Conservation (phyloP, 768 basidiomycete genomes). For the Leccinum broughii region DNA sequence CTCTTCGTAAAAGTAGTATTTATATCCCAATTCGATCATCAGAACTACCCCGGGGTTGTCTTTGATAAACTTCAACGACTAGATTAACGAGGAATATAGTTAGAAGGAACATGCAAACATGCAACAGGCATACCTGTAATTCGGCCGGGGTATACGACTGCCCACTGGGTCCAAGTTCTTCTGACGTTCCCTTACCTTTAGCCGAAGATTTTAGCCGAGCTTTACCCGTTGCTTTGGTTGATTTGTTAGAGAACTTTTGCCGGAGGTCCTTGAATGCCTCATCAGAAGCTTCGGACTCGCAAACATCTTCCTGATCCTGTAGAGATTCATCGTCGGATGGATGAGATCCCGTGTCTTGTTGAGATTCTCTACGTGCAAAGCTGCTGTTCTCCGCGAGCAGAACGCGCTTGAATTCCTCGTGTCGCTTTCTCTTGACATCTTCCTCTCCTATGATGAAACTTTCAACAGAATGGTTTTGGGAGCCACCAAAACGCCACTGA, state of each 20-base stretch:
- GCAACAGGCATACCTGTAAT: constrained; percentile 49
- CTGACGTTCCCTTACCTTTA: constrained; percentile 38
- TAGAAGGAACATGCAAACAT: not conserved
- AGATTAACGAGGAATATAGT: not conserved
- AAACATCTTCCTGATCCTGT: constrained; percentile 27
- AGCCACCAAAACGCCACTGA: constrained; percentile 48
- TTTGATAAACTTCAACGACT: constrained; percentile 54
- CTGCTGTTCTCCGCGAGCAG: constrained; percentile 48
- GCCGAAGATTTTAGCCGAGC: constrained; percentile 26
- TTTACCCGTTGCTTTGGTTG: constrained; percentile 39
- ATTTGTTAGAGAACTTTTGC: constrained; percentile 45
- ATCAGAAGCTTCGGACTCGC: constrained; percentile 45
- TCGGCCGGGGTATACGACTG: constrained; percentile 76
- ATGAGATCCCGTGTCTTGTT: constrained; percentile 14
- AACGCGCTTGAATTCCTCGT: constrained; percentile 52
- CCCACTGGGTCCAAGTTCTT: constrained; percentile 63
- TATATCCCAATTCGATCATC: constrained; percentile 85
- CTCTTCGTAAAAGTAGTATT: constrained; percentile 78
- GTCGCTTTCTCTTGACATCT: constrained; percentile 47
- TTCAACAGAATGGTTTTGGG: constrained; percentile 5
- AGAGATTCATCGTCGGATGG: constrained; percentile 25
- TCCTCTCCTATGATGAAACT: constrained; percentile 25
- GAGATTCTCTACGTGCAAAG: constrained; percentile 28
- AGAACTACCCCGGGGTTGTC: constrained; percentile 67
- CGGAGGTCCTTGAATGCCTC: constrained; percentile 47